Evolutionary conservation across 2,329 filamentous ascomycete genomes (phyloP), one percentile per base, ranked within the genome.

Genomic region (Albifimbria verrucaria): DNA sequence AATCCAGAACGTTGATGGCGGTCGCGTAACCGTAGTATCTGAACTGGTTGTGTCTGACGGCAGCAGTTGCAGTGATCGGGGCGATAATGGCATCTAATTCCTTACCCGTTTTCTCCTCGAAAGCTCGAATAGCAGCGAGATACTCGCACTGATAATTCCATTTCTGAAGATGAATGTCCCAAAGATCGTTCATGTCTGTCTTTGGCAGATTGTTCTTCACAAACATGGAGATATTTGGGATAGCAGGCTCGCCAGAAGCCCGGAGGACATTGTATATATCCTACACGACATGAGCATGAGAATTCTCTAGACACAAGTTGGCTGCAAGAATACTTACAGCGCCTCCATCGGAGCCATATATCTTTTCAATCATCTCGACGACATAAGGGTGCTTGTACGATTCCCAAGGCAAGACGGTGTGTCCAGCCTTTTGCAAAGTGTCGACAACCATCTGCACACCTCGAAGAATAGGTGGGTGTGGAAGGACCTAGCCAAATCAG

Each of bases 1-100:
- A 70, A 45, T 76, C 72, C 2, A 75, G 60, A 20, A 70, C 53
- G 50, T 74, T 75, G 7, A 73, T 62, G 11, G 62, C 67, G 2
- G 54, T 59, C 4, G 66, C 60, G 48, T 74, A 75, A 2, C 68
- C 70, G 51, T 72, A 72, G 57, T 72, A 72, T 22, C 62, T 65
- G 57, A 69, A 74, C 52, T 66, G 62, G 3, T 61, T 55, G 7
- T 72, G 74, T 10, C 69, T 61, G 1, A 71, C 66, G 0, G 75
- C 72, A 2, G 75, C 68, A 32, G 71, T 72, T 5, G 74, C 68
- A 4, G 73, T 72, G 28, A 71, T 58, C 2, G 76, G 70, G 10
- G 66, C 68, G 45, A 78, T 69, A 24, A 79, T 55, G 12, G 67
- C 75, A 41, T 71, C 69, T 2, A 70, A 48, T 43, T 67, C 65